Base-by-base conservation (phyloP, 2,329 filamentous ascomycete species). In the Didymella sp. region DNA sequence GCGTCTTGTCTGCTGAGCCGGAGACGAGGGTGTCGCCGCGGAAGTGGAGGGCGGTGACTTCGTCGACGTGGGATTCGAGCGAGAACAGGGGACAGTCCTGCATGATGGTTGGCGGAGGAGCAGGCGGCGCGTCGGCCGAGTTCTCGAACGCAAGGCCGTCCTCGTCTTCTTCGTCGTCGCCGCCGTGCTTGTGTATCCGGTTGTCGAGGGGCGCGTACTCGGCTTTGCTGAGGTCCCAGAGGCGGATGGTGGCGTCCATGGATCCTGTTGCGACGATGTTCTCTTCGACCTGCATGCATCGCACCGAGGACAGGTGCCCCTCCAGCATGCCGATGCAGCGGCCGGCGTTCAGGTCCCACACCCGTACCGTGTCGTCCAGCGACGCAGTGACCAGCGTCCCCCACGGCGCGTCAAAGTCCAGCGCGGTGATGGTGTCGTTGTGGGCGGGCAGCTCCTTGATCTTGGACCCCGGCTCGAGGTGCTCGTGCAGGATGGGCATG, bases 391-490 rank as follows among this genome's bases (percentile, higher is more conserved):
- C 92, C 85, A 98, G 87, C 19, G 92, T 96, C 15, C 95, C 95
- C 75, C 98, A 98, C 0, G 95, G 95, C n/a, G 89, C 90, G 74
- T 99, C 95, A 75, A 99, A 99, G 77, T 98, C 95, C 59, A 99
- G 76, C 7, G 94, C 90, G 0, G 93, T 96, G 60, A 99, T 89
- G 56, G 85, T 85, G 73, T 99, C 95, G 49, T 87, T 87, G 75
- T 99, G 95, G 2, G 94, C 92, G 65, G 91, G 88, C 54, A 98
- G 84, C 74, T 97, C 91, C 65, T 89, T 89, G 69, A 99, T 96
- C 69, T 85, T 87, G 30, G 91, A 92, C 17, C 95, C 95, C 3
- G 94, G 88, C 62, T 96, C 89, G 73, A 97, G 91, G 77, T 98
- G 92, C 77, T 98, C 95, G 77, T 99, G 95, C 53, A 98, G 81